Conservation (phyloP, 352 stramenopile genomes). For the Pythium coloratum region DNA sequence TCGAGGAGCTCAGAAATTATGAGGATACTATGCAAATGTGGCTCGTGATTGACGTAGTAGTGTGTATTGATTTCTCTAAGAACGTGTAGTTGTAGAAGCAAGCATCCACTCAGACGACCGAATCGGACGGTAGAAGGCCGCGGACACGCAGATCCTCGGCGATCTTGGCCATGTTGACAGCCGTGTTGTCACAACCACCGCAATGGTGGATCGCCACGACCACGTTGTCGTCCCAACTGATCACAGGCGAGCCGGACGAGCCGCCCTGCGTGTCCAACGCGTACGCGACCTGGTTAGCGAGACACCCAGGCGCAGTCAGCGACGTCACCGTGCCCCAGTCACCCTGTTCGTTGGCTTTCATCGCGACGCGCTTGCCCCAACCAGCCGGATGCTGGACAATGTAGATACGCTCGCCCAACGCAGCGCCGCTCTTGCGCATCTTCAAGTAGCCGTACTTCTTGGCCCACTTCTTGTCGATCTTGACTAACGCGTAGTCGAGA, state of each 20-base stretch:
- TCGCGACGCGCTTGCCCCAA: slow-evolving; percentile 68
- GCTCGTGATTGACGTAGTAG: neutral
- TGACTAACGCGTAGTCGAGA: slow-evolving; percentile 21
- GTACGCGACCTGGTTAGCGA: slow-evolving; percentile 58
- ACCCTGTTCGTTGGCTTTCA: slow-evolving; percentile 38
- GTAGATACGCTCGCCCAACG: slow-evolving; percentile 55
- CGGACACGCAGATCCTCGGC: slow-evolving; percentile 40
- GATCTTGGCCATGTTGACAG: slow-evolving; percentile 67
- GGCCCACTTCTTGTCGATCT: slow-evolving; percentile 44
- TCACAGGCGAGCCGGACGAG: slow-evolving; percentile 66
- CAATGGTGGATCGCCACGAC: slow-evolving; percentile 76
- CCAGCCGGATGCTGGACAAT: slow-evolving; percentile 59
- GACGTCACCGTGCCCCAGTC: slow-evolving; percentile 46
- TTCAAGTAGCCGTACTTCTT: slow-evolving; percentile 55
- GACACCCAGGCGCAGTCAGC: slow-evolving; percentile 41
- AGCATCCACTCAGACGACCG: neutral
- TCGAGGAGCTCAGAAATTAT: no score
- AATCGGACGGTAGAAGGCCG: slow-evolving; percentile 35
- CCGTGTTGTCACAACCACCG: slow-evolving; percentile 69
- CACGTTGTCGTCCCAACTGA: slow-evolving; percentile 49
- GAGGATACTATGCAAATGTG: neutral
- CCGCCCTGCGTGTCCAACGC: slow-evolving; percentile 65
- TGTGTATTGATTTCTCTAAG: slow-evolving; percentile 4
- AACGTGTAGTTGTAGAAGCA: neutral
- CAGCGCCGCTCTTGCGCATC: slow-evolving; percentile 44